Evolutionary conservation across 176 grass and related monocot species (phyloP).

Genomic region (Saccharum spontaneum): DNA sequence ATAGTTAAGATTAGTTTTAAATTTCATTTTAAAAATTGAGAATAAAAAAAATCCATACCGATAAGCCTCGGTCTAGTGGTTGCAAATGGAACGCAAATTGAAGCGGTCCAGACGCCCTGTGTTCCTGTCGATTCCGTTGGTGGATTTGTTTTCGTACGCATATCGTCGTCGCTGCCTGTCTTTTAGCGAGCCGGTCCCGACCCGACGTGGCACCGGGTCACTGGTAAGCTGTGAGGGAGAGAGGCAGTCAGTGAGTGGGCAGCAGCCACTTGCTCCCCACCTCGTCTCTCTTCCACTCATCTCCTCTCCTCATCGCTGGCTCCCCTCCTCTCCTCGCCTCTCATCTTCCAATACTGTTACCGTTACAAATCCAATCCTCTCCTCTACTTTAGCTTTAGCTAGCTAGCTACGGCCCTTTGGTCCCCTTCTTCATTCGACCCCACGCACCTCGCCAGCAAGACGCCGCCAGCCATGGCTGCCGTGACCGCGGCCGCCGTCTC

Average conservation of each 20-base stretch:
- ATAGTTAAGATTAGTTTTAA: too few relatives aligned
- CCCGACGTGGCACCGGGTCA: neutral
- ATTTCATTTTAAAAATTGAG: too few relatives aligned
- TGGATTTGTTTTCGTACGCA: neutral
- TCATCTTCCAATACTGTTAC: neutral
- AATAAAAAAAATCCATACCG: too few relatives aligned
- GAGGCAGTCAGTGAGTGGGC: neutral
- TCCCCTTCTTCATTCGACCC: neutral
- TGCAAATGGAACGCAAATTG: neutral
- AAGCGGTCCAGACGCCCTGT: neutral
- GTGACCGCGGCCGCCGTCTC: conserved; percentile 48
- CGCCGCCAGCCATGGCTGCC: conserved; percentile 45
- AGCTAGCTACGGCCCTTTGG: neutral
- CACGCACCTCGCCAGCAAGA: neutral
- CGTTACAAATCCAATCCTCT: neutral
- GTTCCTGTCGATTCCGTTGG: neutral
- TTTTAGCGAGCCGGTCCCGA: neutral
- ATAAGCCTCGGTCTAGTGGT: too few relatives aligned
- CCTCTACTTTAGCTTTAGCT: neutral
- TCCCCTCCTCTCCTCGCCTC: neutral
- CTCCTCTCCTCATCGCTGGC: neutral
- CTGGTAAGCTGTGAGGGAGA: neutral
- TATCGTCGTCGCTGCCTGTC: neutral
- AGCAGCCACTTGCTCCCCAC: neutral
- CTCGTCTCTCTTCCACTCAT: neutral